Base-by-base conservation (phyloP, 495 filamentous ascomycete genomes). In the Hypoxylon cercidicola region DNA sequence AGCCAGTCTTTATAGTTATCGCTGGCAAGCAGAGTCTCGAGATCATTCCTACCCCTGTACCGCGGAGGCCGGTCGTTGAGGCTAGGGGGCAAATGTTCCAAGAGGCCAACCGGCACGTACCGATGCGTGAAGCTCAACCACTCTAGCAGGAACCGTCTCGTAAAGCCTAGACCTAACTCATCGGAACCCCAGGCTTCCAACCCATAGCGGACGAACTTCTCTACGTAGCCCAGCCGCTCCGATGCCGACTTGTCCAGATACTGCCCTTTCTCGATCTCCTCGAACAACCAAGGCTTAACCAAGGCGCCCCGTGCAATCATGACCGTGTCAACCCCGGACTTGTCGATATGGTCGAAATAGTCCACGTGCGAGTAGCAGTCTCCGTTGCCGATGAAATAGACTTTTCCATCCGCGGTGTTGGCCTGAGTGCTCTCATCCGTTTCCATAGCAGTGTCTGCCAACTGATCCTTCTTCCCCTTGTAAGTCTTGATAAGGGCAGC, bases 221-320 rank as follows among this genome's bases (percentile, higher is more conserved):
- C 90, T 15, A 99, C 78, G 65, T 93, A 89, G n/a, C 79, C 75
- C 37, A 99, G 79, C 32, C 95, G 89, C 84, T 99, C 95, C 0
- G 87, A 82, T 8, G 93, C 89, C 13, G 90, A 90, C 72, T 98
- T 99, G 79, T 99, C 95, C 15, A 99, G 83, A 66, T 98, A 97
- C 75, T 98, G 96, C 1, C 91, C 90, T 32, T 85, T 83, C 60
- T 90, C 87, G 60, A 99, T 98, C 75, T 99, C 95, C 72, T 98
- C 95, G 72, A 97, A 99, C 49, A 99, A 77, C 95, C 95, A 99
- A 1, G 96, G 93, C 78, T 98, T 99, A 76, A 97, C 90, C 59
- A 98, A 79, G 5, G 94, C 93, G 43, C 94, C 94, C 53, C 94
- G 88, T 12, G 86, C 94, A 51, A 97, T 84, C 94, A 98, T 98